These are phyloP conservation scores for Phellinidium pouzarii DNA, from an alignment of 1,284 basidiomycete genomes.

Conservation along the genomic window DNA sequence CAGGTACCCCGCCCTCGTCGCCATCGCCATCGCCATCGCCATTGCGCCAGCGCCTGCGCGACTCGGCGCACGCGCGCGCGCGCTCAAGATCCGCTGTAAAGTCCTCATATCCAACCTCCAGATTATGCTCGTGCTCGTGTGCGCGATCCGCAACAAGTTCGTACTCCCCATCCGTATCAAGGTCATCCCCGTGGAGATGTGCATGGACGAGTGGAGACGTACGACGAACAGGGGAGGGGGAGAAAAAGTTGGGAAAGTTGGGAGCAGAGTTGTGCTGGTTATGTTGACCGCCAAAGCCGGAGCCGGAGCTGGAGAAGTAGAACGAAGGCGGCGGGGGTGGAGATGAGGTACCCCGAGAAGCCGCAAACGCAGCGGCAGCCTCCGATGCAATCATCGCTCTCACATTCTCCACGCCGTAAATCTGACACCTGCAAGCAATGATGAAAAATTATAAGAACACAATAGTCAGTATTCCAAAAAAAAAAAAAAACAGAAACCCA, in stretches of 20 bases:
- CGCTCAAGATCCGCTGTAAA: background rate
- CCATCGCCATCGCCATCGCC: background rate
- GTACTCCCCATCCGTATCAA: constrained; percentile 10
- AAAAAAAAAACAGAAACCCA: background rate
- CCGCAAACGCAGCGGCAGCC: background rate
- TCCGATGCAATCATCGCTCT: constrained; percentile 5
- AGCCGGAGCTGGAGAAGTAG: too few relatives aligned
- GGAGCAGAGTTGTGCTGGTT: too few relatives aligned
- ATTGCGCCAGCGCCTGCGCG: too few relatives aligned
- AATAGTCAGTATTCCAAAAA: background rate
- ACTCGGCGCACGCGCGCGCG: too few relatives aligned
- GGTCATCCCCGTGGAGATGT: background rate
- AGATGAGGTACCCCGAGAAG: background rate
- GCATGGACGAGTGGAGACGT: background rate
- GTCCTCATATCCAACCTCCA: background rate
- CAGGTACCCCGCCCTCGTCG: background rate
- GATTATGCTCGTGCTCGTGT: too few relatives aligned
- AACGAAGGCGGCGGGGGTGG: too few relatives aligned
- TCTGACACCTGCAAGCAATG: background rate
- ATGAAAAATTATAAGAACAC: background rate
- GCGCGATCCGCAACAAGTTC: background rate
- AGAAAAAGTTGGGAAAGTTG: background rate
- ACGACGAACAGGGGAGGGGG: background rate
- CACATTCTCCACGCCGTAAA: constrained; percentile 7
- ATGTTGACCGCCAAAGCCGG: too few relatives aligned